Base-by-base conservation (phyloP, 768 basidiomycete genomes). In the Lactarius quietus region DNA sequence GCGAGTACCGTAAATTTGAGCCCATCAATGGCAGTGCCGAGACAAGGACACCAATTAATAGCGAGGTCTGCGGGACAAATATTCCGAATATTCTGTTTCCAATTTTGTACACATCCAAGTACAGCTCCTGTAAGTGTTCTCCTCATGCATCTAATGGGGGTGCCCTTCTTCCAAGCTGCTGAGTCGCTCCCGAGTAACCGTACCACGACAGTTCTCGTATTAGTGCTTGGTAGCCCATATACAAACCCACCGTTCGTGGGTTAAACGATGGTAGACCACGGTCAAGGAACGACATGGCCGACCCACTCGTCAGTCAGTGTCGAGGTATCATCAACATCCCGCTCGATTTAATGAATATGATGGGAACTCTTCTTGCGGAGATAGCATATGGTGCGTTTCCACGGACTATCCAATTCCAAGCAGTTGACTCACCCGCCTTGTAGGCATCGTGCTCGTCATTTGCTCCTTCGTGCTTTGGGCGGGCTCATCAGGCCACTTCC, bases 331-430 rank as follows among this genome's bases (percentile, higher is more conserved):
- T 35, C n/a, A 56, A 45, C 23, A 38, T 60, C 15, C 26, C 63
- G 10, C 66, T 66, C 28, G 65, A 60, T 59, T 52, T 55, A 1
- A 63, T 52, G 43, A 57, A 55, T 10, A 64, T 74, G 65, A 65
- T 71, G 54, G 74, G 74, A 8, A 68, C 70, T 1, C 48, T 73
- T 20, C 53, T 74, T 23, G 70, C 73, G 8, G 70, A 65, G 8
- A 45, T 73, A 28, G 67, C 70, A 12, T 74, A 72, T 45, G 74
- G 74, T 74, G 26, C 61, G 73, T 63, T 20, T 18, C 41, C 39
- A 26, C 26, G 6, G 9, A 15, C 12, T 26, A 23, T 12, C 36
- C 15, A 26, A 36, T 33, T 23, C 29, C 28, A 15, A 3, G 57
- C 3, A 14, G 36, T 4, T 28, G 17, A 36, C 33, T 15, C 28